Evolutionary conservation across 148 eudicot genomes (phyloP), one percentile per base, ranked within the genome.

Genomic region (Persicaria maculosa): DNA sequence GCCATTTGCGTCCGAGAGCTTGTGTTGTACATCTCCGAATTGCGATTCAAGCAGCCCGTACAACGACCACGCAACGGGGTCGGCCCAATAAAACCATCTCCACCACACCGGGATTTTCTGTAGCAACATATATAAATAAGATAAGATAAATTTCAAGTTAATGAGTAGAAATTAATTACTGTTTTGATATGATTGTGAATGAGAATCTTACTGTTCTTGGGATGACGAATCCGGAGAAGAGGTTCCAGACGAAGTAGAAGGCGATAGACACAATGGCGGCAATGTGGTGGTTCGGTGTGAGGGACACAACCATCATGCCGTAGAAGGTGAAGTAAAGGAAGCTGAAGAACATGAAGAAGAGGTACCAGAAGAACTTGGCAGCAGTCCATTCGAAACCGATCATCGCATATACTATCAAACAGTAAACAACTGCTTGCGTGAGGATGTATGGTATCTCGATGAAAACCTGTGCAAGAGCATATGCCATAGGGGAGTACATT

Each of bases 21-120:
- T 2, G 10, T 72, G 62, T 12, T 77, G 47, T 6, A 74, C 9
- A 20, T 84, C 83, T 55, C 83, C 85, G n/a, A 67, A 84, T 58
- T 84, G 87, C 5, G 87, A 81, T 5, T 78, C 81, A 59, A 80
- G 72, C n/a, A 84, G 36, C 1, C 87, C 87, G 44, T 84, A 79
- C 50, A 84, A 52, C 6, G 81, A 79, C 81, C 79, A 84, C 0
- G 83, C 73, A 4, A 84, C 47, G 0, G 85, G 87, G 50, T 72
- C 75, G 6, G 22, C 69, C 80, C 83, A 82, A 55, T 79, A 81
- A 75, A 78, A 81, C 89, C 89, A 84, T 65, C 80, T 80, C 87
- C 89, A 84, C 89, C 89, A 86, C 57, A 78, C 74, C n/a, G 89
- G 86, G 5, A 78, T 81, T 44, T 70, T 79, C 86, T 85, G 84